Conservation (phyloP, 768 basidiomycete genomes). For the Kwoniella sp. region DNA sequence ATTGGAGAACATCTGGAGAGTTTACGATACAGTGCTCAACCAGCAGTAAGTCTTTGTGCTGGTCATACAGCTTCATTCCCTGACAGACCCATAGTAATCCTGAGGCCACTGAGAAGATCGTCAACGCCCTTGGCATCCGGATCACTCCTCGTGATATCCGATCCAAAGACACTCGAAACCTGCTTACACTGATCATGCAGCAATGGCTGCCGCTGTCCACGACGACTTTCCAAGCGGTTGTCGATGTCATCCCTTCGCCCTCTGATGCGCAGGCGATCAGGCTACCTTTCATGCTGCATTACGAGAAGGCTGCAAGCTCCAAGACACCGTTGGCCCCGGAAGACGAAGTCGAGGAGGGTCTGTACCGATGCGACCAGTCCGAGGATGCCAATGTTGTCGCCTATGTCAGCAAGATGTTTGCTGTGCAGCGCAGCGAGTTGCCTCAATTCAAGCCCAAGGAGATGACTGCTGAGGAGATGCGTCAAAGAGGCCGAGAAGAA, state of each 20-base stretch:
- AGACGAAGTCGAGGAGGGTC: constrained; percentile 75
- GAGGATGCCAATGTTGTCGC: constrained; percentile 65
- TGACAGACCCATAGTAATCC: constrained; percentile 60
- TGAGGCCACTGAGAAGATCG: constrained; percentile 84
- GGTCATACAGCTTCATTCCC: background rate
- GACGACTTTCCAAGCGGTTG: constrained; percentile 81
- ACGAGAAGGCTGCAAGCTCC: constrained; percentile 52
- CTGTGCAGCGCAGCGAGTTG: constrained; percentile 70
- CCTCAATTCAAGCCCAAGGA: constrained; percentile 78
- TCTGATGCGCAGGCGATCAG: constrained; percentile 71
- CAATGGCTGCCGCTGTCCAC: constrained; percentile 96
- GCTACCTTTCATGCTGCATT: constrained; percentile 87
- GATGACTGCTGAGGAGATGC: constrained; percentile 78
- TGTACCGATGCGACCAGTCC: constrained; percentile 66
- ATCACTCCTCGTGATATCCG: constrained; percentile 83
- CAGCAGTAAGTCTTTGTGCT: constrained; percentile 67
- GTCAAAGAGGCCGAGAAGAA: constrained; percentile 58
- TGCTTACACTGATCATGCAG: constrained; percentile 80
- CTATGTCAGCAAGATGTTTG: constrained; percentile 99
- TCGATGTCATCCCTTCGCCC: constrained; percentile 91
- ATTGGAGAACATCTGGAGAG: constrained; percentile 93
- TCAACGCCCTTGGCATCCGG: constrained; percentile 72
- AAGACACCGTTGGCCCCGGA: constrained; percentile 56
- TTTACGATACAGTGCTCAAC: constrained; percentile 81
- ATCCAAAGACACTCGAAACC: constrained; percentile 78